These are phyloP conservation scores for Alternaria dauci DNA, from an alignment of 2,329 filamentous ascomycete genomes.

Conservation along the genomic window DNA sequence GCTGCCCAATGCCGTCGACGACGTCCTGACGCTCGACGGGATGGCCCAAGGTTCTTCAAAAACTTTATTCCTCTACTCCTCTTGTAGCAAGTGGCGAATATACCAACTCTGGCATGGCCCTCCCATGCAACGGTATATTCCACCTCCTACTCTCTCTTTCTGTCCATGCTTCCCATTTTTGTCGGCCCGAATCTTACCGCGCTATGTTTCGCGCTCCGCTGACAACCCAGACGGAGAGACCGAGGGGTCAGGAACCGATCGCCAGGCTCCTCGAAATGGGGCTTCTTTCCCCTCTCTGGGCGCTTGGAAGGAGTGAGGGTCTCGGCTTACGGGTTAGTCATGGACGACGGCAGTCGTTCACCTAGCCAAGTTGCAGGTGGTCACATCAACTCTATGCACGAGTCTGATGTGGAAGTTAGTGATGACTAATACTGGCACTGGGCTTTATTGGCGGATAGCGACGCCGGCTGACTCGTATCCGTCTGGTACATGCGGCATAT, in stretches of 20 bases:
- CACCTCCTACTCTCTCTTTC: not conserved
- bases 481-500: not conserved
- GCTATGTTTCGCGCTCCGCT: slow-evolving; percentile 18
- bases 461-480: slow-evolving; percentile 4
- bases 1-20: slow-evolving; percentile 5
- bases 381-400: not conserved
- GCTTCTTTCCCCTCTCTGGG: slow-evolving; percentile 5
- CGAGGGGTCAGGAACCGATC: slow-evolving; percentile 15
- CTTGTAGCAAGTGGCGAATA: slow-evolving; percentile 16
- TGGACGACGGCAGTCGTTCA: slow-evolving; percentile 1
- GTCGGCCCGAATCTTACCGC: slow-evolving; percentile 19
- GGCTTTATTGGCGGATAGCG: not conserved
- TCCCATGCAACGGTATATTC: slow-evolving; percentile 12
- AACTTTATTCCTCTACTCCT: slow-evolving; percentile 11
- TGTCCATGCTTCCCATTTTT: slow-evolving; percentile 6
- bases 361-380: not conserved
- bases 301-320: not conserved
- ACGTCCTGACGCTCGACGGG: slow-evolving; percentile 4
- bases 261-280: slow-evolving; percentile 8
- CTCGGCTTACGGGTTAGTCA: slow-evolving; percentile 5
- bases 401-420: not conserved
- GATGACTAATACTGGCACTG: not conserved
- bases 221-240: slow-evolving; percentile 4
- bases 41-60: slow-evolving; percentile 1
- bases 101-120: slow-evolving; percentile 14